Percentiles rank a stretch among this genome's conserved stretches.
These are phyloP conservation scores for Phytophthora tubulina DNA, from an alignment of 352 stramenopile genomes.

Conservation along the genomic window DNA sequence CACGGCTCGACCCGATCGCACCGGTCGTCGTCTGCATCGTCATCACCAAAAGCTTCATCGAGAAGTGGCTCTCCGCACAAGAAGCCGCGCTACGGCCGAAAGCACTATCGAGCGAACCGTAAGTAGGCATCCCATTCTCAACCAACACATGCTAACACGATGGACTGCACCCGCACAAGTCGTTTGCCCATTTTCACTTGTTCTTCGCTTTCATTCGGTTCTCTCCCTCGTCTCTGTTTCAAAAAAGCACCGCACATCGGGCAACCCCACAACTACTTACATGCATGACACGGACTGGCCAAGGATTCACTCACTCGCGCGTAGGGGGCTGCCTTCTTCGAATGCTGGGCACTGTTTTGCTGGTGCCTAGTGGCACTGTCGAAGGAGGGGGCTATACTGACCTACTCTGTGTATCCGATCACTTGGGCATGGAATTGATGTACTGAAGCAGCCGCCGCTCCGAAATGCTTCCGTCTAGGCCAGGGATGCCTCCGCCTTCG, in stretches of 20 bases:
- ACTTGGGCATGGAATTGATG: constrained; percentile 79
- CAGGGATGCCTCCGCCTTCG: constrained; percentile 82
- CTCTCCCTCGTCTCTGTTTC: constrained; percentile 32
- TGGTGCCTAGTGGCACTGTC: constrained; percentile 19
- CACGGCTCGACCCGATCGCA: constrained; percentile 46
- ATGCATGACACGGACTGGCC: constrained; percentile 66
- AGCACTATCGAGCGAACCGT: constrained; percentile 80
- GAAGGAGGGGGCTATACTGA: constrained; percentile 29
- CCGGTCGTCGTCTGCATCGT: constrained; percentile 39
- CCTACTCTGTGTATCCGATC: constrained; percentile 29
- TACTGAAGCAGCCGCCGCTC: constrained; percentile 83
- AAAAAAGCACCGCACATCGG: constrained; percentile 41
- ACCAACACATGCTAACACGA: constrained; percentile 15
- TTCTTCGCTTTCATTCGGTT: constrained; percentile 39
- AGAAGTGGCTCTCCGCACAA: constrained; percentile 51
- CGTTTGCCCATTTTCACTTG: constrained; percentile 34
- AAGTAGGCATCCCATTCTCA: constrained; percentile 47
- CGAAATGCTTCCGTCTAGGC: constrained; percentile 85
- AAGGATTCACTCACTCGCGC: constrained; percentile 76
- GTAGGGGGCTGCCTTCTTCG: constrained; percentile 61
- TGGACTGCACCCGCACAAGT: constrained; percentile 25
- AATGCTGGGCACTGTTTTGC: constrained; percentile 26
- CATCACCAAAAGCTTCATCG: constrained; percentile 44
- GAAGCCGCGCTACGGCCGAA: constrained; percentile 74
- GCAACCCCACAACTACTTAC: constrained; percentile 47